Base-by-base conservation (phyloP, 2,329 filamentous ascomycete genomes). In the Claviceps sorghi region DNA sequence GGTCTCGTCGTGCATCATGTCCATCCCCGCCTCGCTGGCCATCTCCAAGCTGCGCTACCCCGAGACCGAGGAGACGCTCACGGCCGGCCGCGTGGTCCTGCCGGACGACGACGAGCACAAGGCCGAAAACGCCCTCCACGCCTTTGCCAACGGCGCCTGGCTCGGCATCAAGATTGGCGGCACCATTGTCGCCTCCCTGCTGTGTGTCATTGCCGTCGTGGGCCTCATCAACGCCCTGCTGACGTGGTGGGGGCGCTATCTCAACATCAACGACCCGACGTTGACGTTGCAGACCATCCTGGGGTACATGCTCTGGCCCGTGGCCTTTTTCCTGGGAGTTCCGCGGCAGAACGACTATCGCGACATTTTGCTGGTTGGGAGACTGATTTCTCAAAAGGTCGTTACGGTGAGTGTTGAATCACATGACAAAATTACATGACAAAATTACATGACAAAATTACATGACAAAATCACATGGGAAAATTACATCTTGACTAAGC, bases 1-100 rank as follows among this genome's bases (percentile, higher is more conserved):
- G 47, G 84, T 95, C 30, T 95, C 88, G 2, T 90, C 86, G 8
- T 95, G 89, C 64, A 89, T 95, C 66, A 96, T 96, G 90, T 90
- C 85, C 60, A 95, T 95, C 57, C 90, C 90, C 0, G 89, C 89
- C 1, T 94, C 88, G 3, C 76, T 96, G 15, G 89, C 89, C 49
- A 83, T 93, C 55, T 91, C 86, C 57, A 95, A 95, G 72, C 76
- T 95, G 61, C 84, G 90, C 53, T 95, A 85, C 66, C 90, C 90
- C 2, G 90, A 95, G 70, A 84, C 81, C 3, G 88, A 95, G 66
- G 86, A 91, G 67, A 86, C 88, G 0, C 73, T 95, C 38, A 95
- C 89, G 0, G 84, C 86, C 4, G 88, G 88, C 53, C 80, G 82
- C 19, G 84, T 93, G 32, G 81, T 91, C 43, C 79, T 95, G 29